Base-by-base conservation (phyloP, 1,284 basidiomycete species). In the Fistulina hepatica region DNA sequence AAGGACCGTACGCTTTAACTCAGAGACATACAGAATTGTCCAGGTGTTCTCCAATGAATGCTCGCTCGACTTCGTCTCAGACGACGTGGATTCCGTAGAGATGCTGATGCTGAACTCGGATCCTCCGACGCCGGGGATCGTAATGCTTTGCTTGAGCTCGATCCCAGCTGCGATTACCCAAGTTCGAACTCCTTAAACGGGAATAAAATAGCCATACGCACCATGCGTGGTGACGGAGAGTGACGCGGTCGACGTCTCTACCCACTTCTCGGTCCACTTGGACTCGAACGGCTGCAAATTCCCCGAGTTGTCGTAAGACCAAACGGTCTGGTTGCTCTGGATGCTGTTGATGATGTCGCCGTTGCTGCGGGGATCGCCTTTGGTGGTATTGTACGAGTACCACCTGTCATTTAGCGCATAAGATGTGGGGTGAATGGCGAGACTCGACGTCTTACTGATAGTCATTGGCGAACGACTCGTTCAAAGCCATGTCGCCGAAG, bases 231-330 rank as follows among this genome's bases (percentile, higher is more conserved):
- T 20, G 37, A 39, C 23, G 13, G 15, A 19, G 17, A 33, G 37
- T 19, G 28, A 16, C 3, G 28, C 28, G 3, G 28, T 8, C 15
- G 10, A 16, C 28, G 28, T n/a, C 5, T 39, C 17, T 15, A 31
- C 33, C 37, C 37, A 39, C 19, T 10, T 36, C 37, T 39, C 37
- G 11, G 37, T 39, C 37, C 32, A 35, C 2, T n/a, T 20, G 13
- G 27, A 21, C 11, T 21, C 24, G 19, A 34, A 30, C 30, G 10
- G 13, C 19, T 39, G 15, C 7, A 19, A 20, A 16, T 39, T 39
- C 16, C 12, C 7, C 30, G 28, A 16, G 37, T 39, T 39, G 20
- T 39, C 37, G 37, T 35, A 39, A 16, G 32, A 35, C 37, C 37
- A 39, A 11, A 30, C 30, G 5, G 20, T 34, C 10, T 32, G 21